Conservation (phyloP, 2,329 filamentous ascomycete species). For the Alternaria triticina region DNA sequence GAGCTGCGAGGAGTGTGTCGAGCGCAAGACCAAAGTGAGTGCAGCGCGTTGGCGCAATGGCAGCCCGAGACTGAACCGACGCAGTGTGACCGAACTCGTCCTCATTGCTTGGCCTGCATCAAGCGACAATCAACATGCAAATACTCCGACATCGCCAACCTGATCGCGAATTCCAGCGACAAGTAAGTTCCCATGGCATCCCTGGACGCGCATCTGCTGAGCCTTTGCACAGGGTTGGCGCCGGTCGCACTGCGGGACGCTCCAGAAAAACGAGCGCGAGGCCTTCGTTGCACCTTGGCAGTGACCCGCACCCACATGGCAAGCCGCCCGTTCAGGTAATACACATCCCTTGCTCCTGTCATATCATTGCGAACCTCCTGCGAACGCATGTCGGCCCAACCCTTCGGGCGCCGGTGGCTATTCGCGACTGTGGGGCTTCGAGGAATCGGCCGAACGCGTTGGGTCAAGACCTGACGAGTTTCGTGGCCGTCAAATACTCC, state of each 20-base stretch:
- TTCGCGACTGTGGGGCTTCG: neutral
- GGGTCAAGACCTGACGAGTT: too few species aligned
- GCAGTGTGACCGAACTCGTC: slow-evolving; percentile 76
- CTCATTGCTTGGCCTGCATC: slow-evolving; percentile 64
- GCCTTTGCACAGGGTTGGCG: slow-evolving; percentile 32
- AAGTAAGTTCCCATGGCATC: slow-evolving; percentile 51
- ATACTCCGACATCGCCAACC: slow-evolving; percentile 77
- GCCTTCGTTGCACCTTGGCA: slow-evolving; percentile 30
- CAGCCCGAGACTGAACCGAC: slow-evolving; percentile 13
- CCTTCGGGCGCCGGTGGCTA: neutral
- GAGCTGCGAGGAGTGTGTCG: slow-evolving; percentile 80
- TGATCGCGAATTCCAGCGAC: slow-evolving; percentile 66
- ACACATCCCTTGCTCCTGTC: slow-evolving; percentile 21
- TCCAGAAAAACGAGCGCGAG: slow-evolving; percentile 39
- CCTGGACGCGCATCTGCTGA: slow-evolving; percentile 22
- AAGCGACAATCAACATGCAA: slow-evolving; percentile 78
- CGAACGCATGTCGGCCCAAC: slow-evolving; percentile 23
- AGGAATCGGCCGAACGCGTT: neutral
- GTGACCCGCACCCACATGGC: slow-evolving; percentile 27
- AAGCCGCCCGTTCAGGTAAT: slow-evolving; percentile 40
- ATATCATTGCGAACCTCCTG: slow-evolving; percentile 4
- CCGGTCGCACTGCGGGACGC: slow-evolving; percentile 31
- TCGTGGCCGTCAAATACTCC: too few species aligned
- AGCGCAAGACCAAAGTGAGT: slow-evolving; percentile 78
- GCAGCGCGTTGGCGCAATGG: neutral